Evolutionary conservation across 163 green algal genomes (phyloP).

Genomic region (Scenedesmus sp.): DNA sequence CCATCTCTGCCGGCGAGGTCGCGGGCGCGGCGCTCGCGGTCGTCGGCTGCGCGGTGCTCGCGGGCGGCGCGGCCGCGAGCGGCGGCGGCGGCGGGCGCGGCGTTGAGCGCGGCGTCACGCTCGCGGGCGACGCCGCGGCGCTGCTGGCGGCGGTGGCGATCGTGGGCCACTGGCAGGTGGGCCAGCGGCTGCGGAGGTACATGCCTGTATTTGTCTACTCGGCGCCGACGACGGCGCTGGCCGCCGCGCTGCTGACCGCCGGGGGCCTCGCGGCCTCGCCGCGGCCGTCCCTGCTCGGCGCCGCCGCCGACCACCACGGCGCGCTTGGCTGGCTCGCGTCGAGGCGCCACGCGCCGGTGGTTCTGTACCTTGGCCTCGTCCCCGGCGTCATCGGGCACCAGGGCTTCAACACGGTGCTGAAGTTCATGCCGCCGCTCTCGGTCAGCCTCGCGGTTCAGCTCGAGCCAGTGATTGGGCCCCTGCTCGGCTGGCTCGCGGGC

Average conservation of each 20-base stretch:
- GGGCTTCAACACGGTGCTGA: conserved; percentile 79
- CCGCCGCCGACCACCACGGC: conserved; percentile 14
- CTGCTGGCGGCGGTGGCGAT: conserved; percentile 59
- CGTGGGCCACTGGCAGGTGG: conserved; percentile 69
- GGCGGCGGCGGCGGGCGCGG: too few relatives aligned
- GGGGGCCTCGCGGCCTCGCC: conserved; percentile 44
- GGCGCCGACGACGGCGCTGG: conserved; percentile 61
- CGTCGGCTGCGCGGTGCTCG: conserved; percentile 43
- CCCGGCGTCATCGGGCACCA: conserved; percentile 75
- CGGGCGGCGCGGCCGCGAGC: conserved; percentile 30
- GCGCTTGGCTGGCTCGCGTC: conserved; percentile 60
- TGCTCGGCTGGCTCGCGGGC: conserved; percentile 59
- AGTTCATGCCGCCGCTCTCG: conserved; percentile 65
- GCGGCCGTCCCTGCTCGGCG: conserved; percentile 39
- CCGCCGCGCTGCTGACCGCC: conserved; percentile 63
- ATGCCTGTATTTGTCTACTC: conserved; percentile 84
- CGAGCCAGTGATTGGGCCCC: conserved; percentile 71
- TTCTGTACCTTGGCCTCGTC: conserved; percentile 73
- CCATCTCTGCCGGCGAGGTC: conserved; percentile 70
- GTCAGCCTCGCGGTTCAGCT: conserved; percentile 72
- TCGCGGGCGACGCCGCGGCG: conserved; percentile 68
- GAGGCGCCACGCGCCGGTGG: conserved; percentile 49
- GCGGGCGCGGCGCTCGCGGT: conserved; percentile 61
- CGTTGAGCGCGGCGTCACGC: conserved; percentile 50
- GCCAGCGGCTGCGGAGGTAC: conserved; percentile 44